Evolutionary conservation across 306 rosid species (phyloP).

Genomic region (apple (Malus domestica)): DNA sequence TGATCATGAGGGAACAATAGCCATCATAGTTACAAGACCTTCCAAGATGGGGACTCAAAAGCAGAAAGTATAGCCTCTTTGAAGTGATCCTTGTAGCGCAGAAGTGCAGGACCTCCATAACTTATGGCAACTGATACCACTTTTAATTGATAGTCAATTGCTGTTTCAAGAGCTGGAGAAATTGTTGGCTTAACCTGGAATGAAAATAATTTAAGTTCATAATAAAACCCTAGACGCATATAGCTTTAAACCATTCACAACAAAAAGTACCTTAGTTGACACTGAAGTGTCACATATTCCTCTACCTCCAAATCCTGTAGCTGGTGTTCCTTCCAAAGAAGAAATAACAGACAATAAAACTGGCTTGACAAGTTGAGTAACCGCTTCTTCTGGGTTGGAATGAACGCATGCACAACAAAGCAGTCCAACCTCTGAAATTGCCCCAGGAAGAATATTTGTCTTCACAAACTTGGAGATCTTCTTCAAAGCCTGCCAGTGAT

Average conservation of each 20-base stretch:
- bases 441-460: conserved; percentile 98
- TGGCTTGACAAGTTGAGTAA: conserved; percentile 78
- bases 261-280: conserved; percentile 53
- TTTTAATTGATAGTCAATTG: conserved; percentile 88
- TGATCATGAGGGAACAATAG: conserved; percentile 7
- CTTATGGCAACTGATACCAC: conserved; percentile 80
- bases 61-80: conserved; percentile 69
- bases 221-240: conserved; percentile 24
- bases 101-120: conserved; percentile 78
- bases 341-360: conserved; percentile 67
- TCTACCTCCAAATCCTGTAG: conserved; percentile 83
- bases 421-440: conserved; percentile 95
- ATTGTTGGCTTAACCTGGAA: conserved; percentile 73
- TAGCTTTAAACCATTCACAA: conserved; percentile 17
- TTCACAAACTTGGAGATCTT: conserved; percentile 89
- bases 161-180: conserved; percentile 96
- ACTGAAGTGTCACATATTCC: conserved; percentile 42
- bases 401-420: conserved; percentile 96
- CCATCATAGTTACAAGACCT: conserved; percentile 45
- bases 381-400: conserved; percentile 89
- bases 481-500: conserved; percentile 67
- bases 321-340: conserved; percentile 72
- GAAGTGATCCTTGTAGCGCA: conserved; percentile 67
- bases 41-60: conserved; percentile 97
- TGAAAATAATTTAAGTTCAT: conserved; percentile 17